Percentiles rank a stretch among this genome's conserved stretches.
phyloP scores from a whole-genome alignment of 495 filamentous ascomycete genomes.

The Talaromyces liani region DNA sequence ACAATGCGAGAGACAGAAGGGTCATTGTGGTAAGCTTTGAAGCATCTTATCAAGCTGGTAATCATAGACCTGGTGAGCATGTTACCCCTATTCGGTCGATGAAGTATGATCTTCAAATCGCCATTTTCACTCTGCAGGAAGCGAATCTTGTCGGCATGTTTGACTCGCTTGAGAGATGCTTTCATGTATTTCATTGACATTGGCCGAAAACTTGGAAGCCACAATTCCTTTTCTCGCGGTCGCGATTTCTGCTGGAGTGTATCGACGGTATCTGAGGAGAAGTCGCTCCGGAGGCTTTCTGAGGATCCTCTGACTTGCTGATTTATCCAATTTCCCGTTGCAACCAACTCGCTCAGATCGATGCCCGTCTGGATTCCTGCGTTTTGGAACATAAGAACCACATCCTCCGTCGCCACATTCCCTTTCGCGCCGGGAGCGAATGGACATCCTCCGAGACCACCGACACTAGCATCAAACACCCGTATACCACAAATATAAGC shows the following conservation, averaged over 20 bases:
- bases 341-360: slow-evolving; percentile 23
- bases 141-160: neutral
- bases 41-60: slow-evolving; percentile 14
- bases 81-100: slow-evolving; percentile 28
- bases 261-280: neutral
- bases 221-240: slow-evolving; percentile 10
- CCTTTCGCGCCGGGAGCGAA: slow-evolving; percentile 41
- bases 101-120: slow-evolving; percentile 25
- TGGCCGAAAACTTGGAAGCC: neutral
- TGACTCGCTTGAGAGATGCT: neutral
- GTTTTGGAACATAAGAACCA: slow-evolving; percentile 34
- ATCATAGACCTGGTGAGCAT: slow-evolving; percentile 25
- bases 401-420: slow-evolving; percentile 35
- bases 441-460: slow-evolving; percentile 39
- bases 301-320: slow-evolving; percentile 13
- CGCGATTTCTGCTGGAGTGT: slow-evolving; percentile 12
- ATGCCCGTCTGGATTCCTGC: slow-evolving; percentile 32
- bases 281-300: neutral
- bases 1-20: slow-evolving; percentile 22
- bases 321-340: slow-evolving; percentile 34
- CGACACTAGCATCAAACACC: slow-evolving; percentile 37
- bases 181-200: neutral
- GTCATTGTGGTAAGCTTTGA: slow-evolving; percentile 16
- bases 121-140: slow-evolving; percentile 17
- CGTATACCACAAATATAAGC: slow-evolving; percentile 31